These are phyloP conservation scores for Fistulifera solaris DNA, from an alignment of 108 stramenopile species.

Conservation along the genomic window DNA sequence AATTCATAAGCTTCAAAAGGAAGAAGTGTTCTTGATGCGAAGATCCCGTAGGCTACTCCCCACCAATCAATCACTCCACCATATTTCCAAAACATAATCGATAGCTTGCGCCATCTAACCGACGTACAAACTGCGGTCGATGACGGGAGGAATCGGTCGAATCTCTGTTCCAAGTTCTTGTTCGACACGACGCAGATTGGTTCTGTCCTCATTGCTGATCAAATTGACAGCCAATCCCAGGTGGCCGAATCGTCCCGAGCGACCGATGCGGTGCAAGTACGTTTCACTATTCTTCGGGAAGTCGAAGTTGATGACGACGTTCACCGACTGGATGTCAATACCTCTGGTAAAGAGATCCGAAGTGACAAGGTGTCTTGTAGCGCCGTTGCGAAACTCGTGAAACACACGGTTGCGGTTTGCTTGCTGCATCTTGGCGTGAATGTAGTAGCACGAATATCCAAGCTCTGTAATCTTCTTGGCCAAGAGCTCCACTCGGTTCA, in stretches of 20 bases:
- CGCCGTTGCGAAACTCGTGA: constrained; percentile 98
- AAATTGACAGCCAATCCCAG: constrained; percentile 97
- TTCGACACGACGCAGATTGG: constrained; percentile 77
- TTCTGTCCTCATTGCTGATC: constrained; percentile 93
- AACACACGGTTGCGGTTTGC: constrained; percentile 96
- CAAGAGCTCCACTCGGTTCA: constrained; percentile 95
- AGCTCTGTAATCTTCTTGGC: constrained; percentile 98
- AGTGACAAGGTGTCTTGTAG: constrained; percentile 95
- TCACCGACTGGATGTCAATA: constrained; percentile 99
- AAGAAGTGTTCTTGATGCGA: constrained; percentile 38
- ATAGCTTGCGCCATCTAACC: constrained; percentile 39
- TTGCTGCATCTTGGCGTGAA: constrained; percentile 99
- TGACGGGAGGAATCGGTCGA: constrained; percentile 89
- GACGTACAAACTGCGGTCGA: constrained; percentile 96
- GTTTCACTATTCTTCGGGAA: constrained; percentile 98
- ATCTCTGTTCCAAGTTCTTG: constrained; percentile 98
- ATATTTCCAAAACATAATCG: neutral
- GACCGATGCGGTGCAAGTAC: constrained; percentile 97
- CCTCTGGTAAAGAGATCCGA: constrained; percentile 98
- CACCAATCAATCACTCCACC: constrained; percentile 28
- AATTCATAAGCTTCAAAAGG: constrained; percentile 19
- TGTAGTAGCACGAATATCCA: constrained; percentile 99
- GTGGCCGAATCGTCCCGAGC: constrained; percentile 97
- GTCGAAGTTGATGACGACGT: constrained; percentile 98
- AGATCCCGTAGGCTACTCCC: constrained; percentile 22